Evolutionary conservation across 441 rosid species (phyloP), one percentile per base, ranked within the genome.

Genomic region (Francoa sonchifolia): DNA sequence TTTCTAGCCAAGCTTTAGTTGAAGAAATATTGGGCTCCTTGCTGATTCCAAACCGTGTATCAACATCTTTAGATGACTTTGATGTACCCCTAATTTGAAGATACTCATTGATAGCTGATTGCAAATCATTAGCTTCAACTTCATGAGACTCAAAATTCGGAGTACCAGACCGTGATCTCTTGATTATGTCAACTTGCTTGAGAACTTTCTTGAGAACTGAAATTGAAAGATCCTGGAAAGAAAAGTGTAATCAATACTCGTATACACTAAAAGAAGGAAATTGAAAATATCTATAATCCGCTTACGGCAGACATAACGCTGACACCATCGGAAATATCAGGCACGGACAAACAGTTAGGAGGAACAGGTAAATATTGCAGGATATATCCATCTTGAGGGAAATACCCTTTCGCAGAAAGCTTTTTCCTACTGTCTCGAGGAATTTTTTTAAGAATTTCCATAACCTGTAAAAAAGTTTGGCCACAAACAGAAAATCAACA

Each of bases 281-380:
- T n/a, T n/a, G n/a, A n/a, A n/a, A 48, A 21, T 36, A 33, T 19
- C 12, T 15, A 16, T 32, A 31, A 60, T 19, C 50, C 15, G 26
- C 95, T 71, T 72, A 87, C 99, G 57, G 82, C 72, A n/a, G 99
- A 79, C 92, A 92, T 83, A 53, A 80, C 50, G 33, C 62, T 92
- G 36, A 49, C 60, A 48, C 94, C 97, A 62, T 92, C 97, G 7
- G 96, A 83, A 52, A 71, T 42, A 15, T 83, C 99, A 14, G 96
- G 99, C 41, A 83, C 83, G 6, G 95, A 76, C 59, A 92, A 55
- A 65, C 97, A 92, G 48, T 92, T 92, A 4, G 99, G 96, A 19
- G 97, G 97, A 52, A 92, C 97, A n/a, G 99, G 97, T 52, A 92
- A 62, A 61, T 62, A 71, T 8, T 59, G 77, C 43, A 92, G 1